Percentiles rank a stretch among this genome's conserved stretches.
Evolutionary conservation across 2,329 filamentous ascomycete genomes (phyloP).

Genomic region (Fusarium sp.): DNA sequence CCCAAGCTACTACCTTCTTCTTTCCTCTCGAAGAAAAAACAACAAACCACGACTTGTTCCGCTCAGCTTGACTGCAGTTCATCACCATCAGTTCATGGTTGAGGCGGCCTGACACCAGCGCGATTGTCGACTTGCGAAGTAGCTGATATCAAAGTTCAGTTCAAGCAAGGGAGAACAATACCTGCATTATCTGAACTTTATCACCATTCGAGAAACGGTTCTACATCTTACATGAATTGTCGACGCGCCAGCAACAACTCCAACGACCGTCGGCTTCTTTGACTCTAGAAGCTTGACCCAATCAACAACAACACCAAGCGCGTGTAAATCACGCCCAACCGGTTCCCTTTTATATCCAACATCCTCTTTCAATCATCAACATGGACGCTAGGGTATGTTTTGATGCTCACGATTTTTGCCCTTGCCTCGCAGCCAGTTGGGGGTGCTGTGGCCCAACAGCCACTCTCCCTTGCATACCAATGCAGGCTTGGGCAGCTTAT

Average conservation of each 20-base stretch:
- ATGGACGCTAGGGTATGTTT: conserved; percentile 54
- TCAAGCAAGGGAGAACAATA: conserved; percentile 5
- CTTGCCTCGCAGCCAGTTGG: background rate
- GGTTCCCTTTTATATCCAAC: conserved; percentile 23
- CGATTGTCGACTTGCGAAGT: conserved; percentile 20
- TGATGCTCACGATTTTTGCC: conserved; percentile 15
- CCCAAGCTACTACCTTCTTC: conserved; percentile 29
- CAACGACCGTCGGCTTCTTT: conserved; percentile 28
- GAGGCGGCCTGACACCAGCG: conserved; percentile 1
- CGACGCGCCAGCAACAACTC: conserved; percentile 29
- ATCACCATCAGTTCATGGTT: background rate
- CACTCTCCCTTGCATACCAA: conserved; percentile 34
- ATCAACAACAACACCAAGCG: conserved; percentile 28
- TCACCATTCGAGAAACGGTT: conserved; percentile 22
- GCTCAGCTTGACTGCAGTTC: conserved; percentile 10
- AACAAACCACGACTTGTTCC: conserved; percentile 30
- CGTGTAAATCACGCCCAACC: conserved; percentile 38
- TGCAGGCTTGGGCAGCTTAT: conserved; percentile 10
- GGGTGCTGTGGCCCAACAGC: conserved; percentile 6
- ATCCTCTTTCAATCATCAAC: conserved; percentile 32
- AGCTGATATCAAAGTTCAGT: conserved; percentile 12
- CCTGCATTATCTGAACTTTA: conserved; percentile 13
- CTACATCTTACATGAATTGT: conserved; percentile 37
- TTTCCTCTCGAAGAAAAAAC: conserved; percentile 28
- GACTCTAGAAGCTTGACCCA: conserved; percentile 22